Evolutionary conservation across 371 early-diverging fungal genomes (phyloP).

Genomic region (Amoeboaphelidium occidentale): DNA sequence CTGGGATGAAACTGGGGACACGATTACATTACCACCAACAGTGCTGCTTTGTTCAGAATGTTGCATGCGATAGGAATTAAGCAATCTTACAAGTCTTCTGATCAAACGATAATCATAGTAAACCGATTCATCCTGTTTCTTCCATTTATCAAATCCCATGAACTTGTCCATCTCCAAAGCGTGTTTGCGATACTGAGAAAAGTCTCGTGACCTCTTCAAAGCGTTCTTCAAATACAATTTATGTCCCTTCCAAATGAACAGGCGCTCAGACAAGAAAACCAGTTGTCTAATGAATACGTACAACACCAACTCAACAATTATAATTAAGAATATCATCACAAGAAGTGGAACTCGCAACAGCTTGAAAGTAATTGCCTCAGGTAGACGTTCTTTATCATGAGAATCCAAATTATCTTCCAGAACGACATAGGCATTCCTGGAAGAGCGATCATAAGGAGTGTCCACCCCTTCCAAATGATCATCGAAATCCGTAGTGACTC

Average conservation of each 20-base stretch:
- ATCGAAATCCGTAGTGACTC: too few relatives aligned
- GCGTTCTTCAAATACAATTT: constrained; percentile 1
- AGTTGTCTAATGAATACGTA: constrained; percentile 38
- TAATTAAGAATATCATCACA: constrained; percentile 28
- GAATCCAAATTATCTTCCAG: not conserved
- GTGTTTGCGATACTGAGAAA: not conserved
- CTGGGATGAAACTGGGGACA: not conserved
- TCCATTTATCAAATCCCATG: not conserved
- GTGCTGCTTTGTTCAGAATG: not conserved
- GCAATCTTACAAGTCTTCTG: not conserved
- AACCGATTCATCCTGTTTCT: constrained; percentile 14
- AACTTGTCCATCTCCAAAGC: constrained; percentile 14
- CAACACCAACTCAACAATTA: constrained; percentile 34
- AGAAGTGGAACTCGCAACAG: constrained; percentile 31
- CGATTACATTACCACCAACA: not conserved
- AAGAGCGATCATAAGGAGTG: too few relatives aligned
- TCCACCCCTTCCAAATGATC: too few relatives aligned
- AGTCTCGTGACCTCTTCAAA: constrained; percentile 3
- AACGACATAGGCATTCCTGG: too few relatives aligned
- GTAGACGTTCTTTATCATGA: not conserved
- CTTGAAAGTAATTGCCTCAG: constrained; percentile 17
- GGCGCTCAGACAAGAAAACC: constrained; percentile 44
- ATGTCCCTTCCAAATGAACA: constrained; percentile 28
- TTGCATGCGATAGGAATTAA: not conserved
- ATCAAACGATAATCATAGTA: constrained; percentile 39